Conservation (phyloP, 345 rosid genomes). For the Abelmoschus esculentus region DNA sequence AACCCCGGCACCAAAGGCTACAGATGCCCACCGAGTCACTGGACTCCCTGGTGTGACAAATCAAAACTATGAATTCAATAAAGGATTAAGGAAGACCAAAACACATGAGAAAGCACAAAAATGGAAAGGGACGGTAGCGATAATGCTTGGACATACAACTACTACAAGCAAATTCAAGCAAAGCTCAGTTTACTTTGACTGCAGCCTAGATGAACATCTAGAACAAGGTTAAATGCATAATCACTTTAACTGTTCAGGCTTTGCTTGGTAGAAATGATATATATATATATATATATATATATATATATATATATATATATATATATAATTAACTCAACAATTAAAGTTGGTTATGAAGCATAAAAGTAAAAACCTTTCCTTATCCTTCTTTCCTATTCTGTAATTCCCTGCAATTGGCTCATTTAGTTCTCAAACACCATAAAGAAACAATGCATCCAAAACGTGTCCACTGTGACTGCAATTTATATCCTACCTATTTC, state of each 20-base stretch:
- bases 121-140: neutral
- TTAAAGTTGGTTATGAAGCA: neutral
- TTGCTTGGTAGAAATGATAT: neutral
- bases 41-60: conserved; percentile 60
- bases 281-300: no score
- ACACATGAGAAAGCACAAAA: neutral
- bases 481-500: neutral
- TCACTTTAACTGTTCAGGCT: neutral
- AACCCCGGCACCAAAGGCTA: conserved; percentile 90
- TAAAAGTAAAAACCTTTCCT: neutral
- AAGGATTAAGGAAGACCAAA: neutral
- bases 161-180: neutral
- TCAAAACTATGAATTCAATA: neutral
- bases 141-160: neutral
- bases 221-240: neutral
- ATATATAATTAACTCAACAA: neutral
- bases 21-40: conserved; percentile 71
- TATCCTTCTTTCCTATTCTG: neutral
- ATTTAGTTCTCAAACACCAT: neutral
- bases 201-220: neutral
- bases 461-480: neutral
- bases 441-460: neutral
- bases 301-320: no score
- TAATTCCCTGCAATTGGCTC: neutral
- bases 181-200: neutral